Percentiles rank a stretch among this genome's conserved stretches.
These are phyloP conservation scores for Phytophthora pini DNA, from an alignment of 352 stramenopile species.

Conservation along the genomic window DNA sequence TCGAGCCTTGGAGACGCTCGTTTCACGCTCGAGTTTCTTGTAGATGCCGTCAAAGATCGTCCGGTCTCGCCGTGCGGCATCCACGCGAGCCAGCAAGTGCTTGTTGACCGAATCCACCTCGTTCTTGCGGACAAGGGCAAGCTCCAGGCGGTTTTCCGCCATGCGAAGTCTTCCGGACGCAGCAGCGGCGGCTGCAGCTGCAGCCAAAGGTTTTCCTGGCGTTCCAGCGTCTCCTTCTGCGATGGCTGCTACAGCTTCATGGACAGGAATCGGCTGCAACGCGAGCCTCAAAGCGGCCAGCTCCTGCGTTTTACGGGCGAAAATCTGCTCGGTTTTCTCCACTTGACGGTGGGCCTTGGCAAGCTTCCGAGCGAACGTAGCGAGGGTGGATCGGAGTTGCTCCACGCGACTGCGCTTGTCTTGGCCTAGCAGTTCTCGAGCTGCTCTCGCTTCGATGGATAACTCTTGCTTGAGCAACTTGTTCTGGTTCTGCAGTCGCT, in stretches of 20 bases:
- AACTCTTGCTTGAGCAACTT: constrained; percentile 80
- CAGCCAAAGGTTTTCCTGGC: constrained; percentile 27
- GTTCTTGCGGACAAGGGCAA: constrained; percentile 82
- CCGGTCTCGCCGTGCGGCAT: constrained; percentile 71
- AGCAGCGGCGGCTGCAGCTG: constrained; percentile 49
- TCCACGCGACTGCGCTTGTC: constrained; percentile 69
- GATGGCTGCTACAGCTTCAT: constrained; percentile 19
- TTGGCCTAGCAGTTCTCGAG: constrained; percentile 51
- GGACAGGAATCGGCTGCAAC: constrained; percentile 32
- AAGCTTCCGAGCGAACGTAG: constrained; percentile 59
- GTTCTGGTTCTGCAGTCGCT: constrained; percentile 75
- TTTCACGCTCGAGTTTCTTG: constrained; percentile 85
- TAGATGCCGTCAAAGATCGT: constrained; percentile 87
- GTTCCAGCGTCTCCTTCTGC: constrained; percentile 21
- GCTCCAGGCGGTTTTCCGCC: constrained; percentile 77
- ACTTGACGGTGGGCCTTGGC: constrained; percentile 48
- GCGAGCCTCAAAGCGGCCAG: constrained; percentile 44
- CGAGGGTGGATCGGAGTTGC: constrained; percentile 58
- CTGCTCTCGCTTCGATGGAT: constrained; percentile 70
- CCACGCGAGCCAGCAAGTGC: constrained; percentile 69
- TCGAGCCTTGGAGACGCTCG: constrained; percentile 53
- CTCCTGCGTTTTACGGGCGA: constrained; percentile 55
- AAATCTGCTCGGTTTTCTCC: constrained; percentile 53
- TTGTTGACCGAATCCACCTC: constrained; percentile 87
- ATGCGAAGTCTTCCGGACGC: constrained; percentile 56